These are phyloP conservation scores for Bacidia rubella DNA, from an alignment of 495 filamentous ascomycete genomes.

Conservation along the genomic window DNA sequence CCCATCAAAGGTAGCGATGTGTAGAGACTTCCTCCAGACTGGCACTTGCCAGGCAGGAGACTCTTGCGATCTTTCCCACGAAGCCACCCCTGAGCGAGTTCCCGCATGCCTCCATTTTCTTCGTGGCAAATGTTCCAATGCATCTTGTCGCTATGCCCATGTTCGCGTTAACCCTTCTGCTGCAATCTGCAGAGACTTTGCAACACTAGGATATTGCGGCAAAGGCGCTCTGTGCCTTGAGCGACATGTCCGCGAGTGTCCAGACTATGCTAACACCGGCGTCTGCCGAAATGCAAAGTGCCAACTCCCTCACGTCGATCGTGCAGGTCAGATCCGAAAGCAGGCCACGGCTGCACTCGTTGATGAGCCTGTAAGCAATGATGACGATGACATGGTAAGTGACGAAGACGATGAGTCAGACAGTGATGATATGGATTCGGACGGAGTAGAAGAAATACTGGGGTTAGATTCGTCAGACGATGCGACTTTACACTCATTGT, in stretches of 20 bases:
- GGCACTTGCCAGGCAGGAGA: conserved; percentile 67
- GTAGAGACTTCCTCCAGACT: conserved; percentile 71
- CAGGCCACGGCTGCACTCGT: conserved; percentile 32
- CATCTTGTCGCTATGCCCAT: conserved; percentile 81
- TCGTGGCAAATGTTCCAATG: conserved; percentile 80
- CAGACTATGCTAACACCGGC: conserved; percentile 86
- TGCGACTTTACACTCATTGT: conserved; percentile 37
- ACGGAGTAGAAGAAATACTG: conserved; percentile 62
- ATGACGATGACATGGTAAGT: conserved; percentile 68
- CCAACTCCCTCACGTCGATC: conserved; percentile 74
- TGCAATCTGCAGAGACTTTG: conserved; percentile 74
- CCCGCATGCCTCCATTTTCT: conserved; percentile 84
- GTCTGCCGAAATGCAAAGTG: conserved; percentile 72
- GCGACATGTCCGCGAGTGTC: conserved; percentile 82
- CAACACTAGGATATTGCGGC: conserved; percentile 77
- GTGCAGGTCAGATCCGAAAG: conserved; percentile 60
- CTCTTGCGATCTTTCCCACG: conserved; percentile 87
- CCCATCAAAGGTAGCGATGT: conserved; percentile 76
- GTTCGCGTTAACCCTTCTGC: conserved; percentile 68
- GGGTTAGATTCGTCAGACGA: conserved; percentile 31
- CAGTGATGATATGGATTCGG: conserved; percentile 81
- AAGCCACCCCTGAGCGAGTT: conserved; percentile 69
- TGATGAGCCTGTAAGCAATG: conserved; percentile 21
- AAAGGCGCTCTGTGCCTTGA: conserved; percentile 67
- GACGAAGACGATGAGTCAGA: conserved; percentile 69